Evolutionary conservation across 768 basidiomycete species (phyloP), one percentile per base, ranked within the genome.

Genomic region (Symmetrospora coprosmae): DNA sequence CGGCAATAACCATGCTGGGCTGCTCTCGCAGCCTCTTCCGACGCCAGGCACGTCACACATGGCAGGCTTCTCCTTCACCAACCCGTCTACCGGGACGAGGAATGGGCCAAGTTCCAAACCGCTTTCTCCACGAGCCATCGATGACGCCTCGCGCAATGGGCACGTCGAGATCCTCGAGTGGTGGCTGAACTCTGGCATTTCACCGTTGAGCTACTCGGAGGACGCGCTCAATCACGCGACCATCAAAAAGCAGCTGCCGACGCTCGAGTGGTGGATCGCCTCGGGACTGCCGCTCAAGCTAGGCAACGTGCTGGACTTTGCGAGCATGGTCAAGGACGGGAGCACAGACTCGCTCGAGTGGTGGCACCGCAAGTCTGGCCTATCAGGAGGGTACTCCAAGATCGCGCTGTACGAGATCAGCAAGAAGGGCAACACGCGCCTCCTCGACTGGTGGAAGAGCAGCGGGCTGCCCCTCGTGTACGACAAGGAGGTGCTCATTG

Each of bases 281-380:
- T 71, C 71, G 2, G 74, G 75, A 2, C 73, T 87, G 31, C 78
- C 80, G 11, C 79, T 89, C 66, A 87, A 86, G 71, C 80, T 87
- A 23, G 87, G 87, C 2, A 81, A 85, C 37, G 84, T 82, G 21
- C 84, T 89, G 80, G 87, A 89, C 69, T 81, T 82, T 77, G 87
- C 87, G 13, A 83, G 82, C 68, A 83, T 79, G 17, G 82, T 84
- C 6, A 58, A 58, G 27, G 21, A 23, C 43, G 85, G 85, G 0
- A 79, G 85, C 66, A 81, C 85, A 37, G 76, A 79, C 19, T 82
- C 81, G 2, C 78, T 89, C 35, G 84, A 85, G 70, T 89, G 87
- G 86, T 89, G 86, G 86, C 80, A 82, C 2, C 85, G 67, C 17
- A 60, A 62, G 17, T 17, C 28, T 40, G 53, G 41, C 23, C 43